Conservation (phyloP, 129 eudicot species). For the Artemisia argyi region DNA sequence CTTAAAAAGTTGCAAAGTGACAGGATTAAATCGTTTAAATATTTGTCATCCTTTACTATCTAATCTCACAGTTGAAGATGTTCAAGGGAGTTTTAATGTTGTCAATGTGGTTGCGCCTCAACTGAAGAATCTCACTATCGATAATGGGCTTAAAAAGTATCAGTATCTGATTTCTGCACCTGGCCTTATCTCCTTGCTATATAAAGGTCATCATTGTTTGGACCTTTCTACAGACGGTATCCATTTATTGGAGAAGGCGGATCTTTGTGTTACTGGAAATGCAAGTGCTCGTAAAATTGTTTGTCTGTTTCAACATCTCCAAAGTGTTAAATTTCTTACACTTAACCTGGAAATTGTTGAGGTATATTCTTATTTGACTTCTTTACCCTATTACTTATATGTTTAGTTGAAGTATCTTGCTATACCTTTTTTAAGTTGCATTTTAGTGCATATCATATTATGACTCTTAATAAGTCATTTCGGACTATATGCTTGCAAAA, state of each 20-base stretch:
- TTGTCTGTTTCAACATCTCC: slow-evolving; percentile 5
- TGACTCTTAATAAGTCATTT: too few relatives aligned
- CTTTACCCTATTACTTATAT: too few relatives aligned
- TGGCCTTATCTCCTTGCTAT: slow-evolving; percentile 13
- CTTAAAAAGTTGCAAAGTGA: background rate
- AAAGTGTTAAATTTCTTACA: slow-evolving; percentile 13
- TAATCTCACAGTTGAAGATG: background rate
- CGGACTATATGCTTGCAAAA: too few relatives aligned
- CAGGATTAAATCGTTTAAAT: background rate
- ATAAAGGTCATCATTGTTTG: background rate
- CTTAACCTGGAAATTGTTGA: slow-evolving; percentile 9
- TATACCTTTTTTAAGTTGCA: too few relatives aligned
- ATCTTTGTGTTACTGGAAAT: background rate
- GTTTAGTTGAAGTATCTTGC: too few relatives aligned
- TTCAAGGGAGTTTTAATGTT: background rate
- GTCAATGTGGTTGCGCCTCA: slow-evolving; percentile 21
- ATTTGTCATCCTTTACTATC: slow-evolving; percentile 21
- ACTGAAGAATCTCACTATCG: slow-evolving; percentile 14
- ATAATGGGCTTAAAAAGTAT: too few relatives aligned
- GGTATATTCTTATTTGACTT: slow-evolving; percentile 12
- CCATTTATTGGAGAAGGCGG: slow-evolving; percentile 17
- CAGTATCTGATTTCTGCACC: slow-evolving; percentile 17
- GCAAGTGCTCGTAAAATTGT: background rate
- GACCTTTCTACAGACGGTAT: background rate
- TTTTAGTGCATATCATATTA: background rate